A percentile compares a stretch with the other conserved stretches of the same genome.
These are phyloP conservation scores for California macrophylla DNA, from an alignment of 441 rosid species.

Conservation along the genomic window DNA sequence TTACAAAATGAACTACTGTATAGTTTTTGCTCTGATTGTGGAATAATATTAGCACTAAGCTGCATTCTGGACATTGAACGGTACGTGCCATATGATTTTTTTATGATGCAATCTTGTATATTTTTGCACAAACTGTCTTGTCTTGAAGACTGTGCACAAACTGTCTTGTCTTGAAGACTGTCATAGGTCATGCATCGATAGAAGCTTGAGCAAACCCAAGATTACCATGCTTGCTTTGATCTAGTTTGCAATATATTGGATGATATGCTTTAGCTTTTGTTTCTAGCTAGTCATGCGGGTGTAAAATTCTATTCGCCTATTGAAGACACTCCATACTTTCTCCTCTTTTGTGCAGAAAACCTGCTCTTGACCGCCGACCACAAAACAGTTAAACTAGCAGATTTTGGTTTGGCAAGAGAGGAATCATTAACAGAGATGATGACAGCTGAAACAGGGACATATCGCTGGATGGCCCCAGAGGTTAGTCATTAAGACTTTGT, in stretches of 20 bases:
- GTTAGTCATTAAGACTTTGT: not conserved
- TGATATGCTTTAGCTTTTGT: not conserved
- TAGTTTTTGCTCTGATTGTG: not conserved
- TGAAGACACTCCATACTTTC: not conserved
- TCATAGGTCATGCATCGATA: not conserved
- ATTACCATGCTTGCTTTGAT: not conserved
- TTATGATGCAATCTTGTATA: not conserved
- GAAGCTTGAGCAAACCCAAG: not conserved
- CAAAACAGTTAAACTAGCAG: constrained; percentile 51
- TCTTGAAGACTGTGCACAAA: not conserved
- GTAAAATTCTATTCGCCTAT: not conserved
- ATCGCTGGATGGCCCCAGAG: constrained; percentile 39
- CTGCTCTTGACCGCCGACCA: constrained; percentile 56
- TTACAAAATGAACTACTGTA: not conserved
- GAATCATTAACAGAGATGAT: constrained; percentile 63
- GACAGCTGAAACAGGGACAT: constrained; percentile 67
- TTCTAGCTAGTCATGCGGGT: not conserved
- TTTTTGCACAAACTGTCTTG: not conserved
- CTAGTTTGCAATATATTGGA: not conserved
- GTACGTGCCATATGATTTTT: not conserved
- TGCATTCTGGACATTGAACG: not conserved
- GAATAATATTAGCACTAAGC: too few relatives aligned
- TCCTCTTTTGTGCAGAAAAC: constrained; percentile 34
- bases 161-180: not conserved
- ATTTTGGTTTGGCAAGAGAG: constrained; percentile 63